Percentiles rank a stretch among this genome's conserved stretches.
These are phyloP conservation scores for Cutaneotrichosporon sp. DNA, from an alignment of 1,284 basidiomycete genomes.

Conservation along the genomic window DNA sequence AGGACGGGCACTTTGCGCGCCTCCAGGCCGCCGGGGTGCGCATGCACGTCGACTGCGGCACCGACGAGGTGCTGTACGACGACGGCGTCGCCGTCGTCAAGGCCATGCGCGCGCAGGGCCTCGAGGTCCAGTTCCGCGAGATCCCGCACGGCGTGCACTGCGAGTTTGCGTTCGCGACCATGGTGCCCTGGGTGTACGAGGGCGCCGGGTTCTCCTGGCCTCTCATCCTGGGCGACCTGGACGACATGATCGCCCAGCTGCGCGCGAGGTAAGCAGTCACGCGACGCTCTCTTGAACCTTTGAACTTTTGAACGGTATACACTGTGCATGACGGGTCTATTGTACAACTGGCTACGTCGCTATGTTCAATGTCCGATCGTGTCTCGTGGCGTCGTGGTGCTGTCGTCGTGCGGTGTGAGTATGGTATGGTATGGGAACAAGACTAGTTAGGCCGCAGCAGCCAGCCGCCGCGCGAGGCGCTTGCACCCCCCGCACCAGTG, in stretches of 20 bases:
- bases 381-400: too few species aligned
- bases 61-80: constrained; percentile 18
- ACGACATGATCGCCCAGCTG: constrained; percentile 3
- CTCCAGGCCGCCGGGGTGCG: constrained; percentile 15
- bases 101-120: constrained; percentile 9
- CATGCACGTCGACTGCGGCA: constrained; percentile 18
- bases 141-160: constrained; percentile 18
- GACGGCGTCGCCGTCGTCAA: constrained; percentile 10
- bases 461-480: background rate
- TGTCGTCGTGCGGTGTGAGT: too few species aligned
- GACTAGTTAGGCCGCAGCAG: background rate
- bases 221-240: constrained; percentile 10
- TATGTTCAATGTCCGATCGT: too few species aligned
- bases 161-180: constrained; percentile 17
- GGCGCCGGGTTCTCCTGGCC: constrained; percentile 21
- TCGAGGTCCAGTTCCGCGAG: constrained; percentile 14
- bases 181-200: constrained; percentile 10
- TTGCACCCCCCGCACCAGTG: constrained; percentile 14
- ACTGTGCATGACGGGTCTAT: too few species aligned
- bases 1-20: constrained; percentile 16
- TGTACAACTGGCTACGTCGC: too few species aligned
- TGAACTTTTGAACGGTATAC: too few species aligned
- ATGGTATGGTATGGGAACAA: too few species aligned
- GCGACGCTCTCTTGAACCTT: too few species aligned
- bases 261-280: background rate